Evolutionary conservation across 108 stramenopile species (phyloP), one percentile per base, ranked within the genome.

Genomic region (Bacterosira constricta): DNA sequence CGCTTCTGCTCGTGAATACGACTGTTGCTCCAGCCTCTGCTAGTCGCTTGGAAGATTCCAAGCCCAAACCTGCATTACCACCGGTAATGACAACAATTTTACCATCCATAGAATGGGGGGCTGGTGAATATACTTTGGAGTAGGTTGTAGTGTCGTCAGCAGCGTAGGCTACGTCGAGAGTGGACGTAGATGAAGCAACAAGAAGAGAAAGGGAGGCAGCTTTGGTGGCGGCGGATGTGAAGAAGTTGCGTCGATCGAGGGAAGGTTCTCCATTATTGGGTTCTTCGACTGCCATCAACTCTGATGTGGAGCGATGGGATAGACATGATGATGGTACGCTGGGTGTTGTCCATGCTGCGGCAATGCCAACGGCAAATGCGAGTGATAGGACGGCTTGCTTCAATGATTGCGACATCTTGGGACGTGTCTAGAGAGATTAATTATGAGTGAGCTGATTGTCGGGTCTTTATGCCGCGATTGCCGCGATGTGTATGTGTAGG

Each of bases 11-110:
- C 4, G 88, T 88, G 20, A 88, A 42, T 15, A 94, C 83, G 7
- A 94, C 87, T 17, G 84, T 88, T 39, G 86, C 92, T 49, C 92
- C 92, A 13, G 81, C 80, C 38, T 25, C 58, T 1, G 87, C 84
- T 21, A 94, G 60, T 12, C 86, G 75, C 66, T 83, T 79, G 26
- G 85, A 77, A 4, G 90, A 85, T 69, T 94, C 92, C 17, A 90
- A 77, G 15, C 92, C 92, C 20, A 91, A 45, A 31, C 92, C 92
- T 4, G 88, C 62, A 21, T 81, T 88, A 25, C 79, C 85, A 25
- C 92, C 92, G 21, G 92, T 93, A 20, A 93, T 78, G 9, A 90
- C 58, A 41, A 88, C 74, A 17, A 81, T 20, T 37, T 81, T 81
- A 12, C 55, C 70, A 44, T 84, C 80, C 77, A 82, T 78, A 0